Conservation (phyloP, 495 filamentous ascomycete genomes). For the Penicillium psychrofluorescens region DNA sequence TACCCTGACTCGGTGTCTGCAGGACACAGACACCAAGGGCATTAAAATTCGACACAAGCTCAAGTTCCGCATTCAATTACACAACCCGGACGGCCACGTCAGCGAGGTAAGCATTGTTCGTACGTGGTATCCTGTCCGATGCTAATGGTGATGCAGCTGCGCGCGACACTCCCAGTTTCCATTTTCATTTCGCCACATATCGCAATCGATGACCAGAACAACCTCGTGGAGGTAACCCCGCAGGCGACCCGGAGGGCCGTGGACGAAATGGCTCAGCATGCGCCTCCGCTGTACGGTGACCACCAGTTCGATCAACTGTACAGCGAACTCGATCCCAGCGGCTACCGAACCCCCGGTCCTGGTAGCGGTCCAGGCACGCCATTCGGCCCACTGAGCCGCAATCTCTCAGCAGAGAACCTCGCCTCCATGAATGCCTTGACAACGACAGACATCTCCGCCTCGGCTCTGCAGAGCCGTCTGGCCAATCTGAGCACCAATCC, state of each 20-base stretch:
- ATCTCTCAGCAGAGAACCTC: constrained; percentile 74
- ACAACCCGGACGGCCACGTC: constrained; percentile 89
- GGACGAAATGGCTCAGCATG: constrained; percentile 43
- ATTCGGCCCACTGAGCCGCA: constrained; percentile 63
- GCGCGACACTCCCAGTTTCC: constrained; percentile 76
- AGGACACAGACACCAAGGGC: constrained; percentile 73
- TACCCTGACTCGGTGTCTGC: constrained; percentile 69
- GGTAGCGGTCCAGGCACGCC: constrained; percentile 70
- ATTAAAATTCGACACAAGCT: constrained; percentile 87
- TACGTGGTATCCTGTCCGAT: too few species aligned
- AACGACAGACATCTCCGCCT: constrained; percentile 41
- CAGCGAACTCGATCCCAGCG: constrained; percentile 68
- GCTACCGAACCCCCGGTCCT: constrained; percentile 67
- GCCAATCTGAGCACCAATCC: constrained; percentile 44
- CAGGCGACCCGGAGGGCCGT: constrained; percentile 25
- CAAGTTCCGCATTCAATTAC: constrained; percentile 75
- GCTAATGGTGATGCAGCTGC: constrained; percentile 43
- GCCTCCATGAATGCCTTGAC: constrained; percentile 53
- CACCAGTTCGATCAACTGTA: constrained; percentile 86
- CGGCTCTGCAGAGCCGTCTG: constrained; percentile 56
- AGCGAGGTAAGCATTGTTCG: constrained; percentile 57
- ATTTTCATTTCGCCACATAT: constrained; percentile 93
- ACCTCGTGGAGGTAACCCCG: constrained; percentile 50
- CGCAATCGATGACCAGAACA: constrained; percentile 73
- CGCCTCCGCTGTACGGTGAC: constrained; percentile 81